Percentiles rank a stretch among this genome's conserved stretches.
Conservation (phyloP, 495 filamentous ascomycete genomes). For the Aspergillus steynii region DNA sequence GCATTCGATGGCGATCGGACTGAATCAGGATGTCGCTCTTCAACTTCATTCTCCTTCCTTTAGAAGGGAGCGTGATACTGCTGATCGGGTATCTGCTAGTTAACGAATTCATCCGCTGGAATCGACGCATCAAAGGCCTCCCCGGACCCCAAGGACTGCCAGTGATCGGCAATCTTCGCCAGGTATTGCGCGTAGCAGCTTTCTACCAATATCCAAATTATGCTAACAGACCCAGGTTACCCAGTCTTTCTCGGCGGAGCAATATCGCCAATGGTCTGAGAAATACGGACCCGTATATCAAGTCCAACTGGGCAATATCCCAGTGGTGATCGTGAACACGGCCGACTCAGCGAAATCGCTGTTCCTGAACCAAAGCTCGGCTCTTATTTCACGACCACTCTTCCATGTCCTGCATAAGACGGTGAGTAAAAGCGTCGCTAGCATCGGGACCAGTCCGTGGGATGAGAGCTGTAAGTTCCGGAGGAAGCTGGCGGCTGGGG, state of each 20-base stretch:
- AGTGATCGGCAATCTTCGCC: constrained; percentile 5
- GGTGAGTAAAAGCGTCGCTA: constrained; percentile 4
- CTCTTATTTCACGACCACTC: constrained; percentile 1
- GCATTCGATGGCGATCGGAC: background rate
- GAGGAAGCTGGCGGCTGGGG: constrained; percentile 1
- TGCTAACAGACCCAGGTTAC: background rate
- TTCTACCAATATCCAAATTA: background rate
- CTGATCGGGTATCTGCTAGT: background rate
- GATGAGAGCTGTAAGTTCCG: constrained; percentile 4
- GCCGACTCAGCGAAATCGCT: constrained; percentile 4
- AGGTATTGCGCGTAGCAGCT: background rate
- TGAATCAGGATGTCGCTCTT: background rate
- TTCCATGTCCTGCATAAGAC: constrained; percentile 8
- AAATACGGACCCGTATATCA: constrained; percentile 14
- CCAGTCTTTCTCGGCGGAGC: background rate
- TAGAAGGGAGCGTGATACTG: background rate
- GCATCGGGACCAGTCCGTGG: constrained; percentile 6
- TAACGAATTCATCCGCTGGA: constrained; percentile 7
- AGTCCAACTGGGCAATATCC: constrained; percentile 4
- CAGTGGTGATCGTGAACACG: constrained; percentile 6
- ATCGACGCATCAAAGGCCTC: background rate
- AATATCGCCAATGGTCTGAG: constrained; percentile 15
- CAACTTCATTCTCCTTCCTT: background rate
- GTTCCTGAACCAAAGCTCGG: background rate
- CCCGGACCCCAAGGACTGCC: constrained; percentile 1